These are phyloP conservation scores for Sugiyamaella marilandica DNA, from an alignment of 805 yeast genomes.

Conservation along the genomic window DNA sequence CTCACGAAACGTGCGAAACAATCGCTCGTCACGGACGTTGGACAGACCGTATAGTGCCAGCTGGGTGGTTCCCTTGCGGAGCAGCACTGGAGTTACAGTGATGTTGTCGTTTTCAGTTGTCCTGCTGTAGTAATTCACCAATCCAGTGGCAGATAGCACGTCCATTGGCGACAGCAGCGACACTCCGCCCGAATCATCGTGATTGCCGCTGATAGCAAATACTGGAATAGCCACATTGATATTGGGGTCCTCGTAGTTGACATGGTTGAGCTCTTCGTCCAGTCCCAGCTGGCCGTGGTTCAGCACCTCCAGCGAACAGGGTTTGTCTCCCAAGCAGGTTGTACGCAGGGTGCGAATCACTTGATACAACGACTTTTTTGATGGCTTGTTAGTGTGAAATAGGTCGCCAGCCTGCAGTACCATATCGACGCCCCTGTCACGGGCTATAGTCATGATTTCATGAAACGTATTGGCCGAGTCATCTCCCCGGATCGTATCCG, in stretches of 20 bases:
- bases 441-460: conserved; percentile 73
- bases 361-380: conserved; percentile 78
- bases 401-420: conserved; percentile 89
- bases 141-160: conserved; percentile 70
- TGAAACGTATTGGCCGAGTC: conserved; percentile 86
- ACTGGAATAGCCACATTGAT: conserved; percentile 84
- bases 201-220: conserved; percentile 92
- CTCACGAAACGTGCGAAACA: conserved; percentile 75
- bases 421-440: conserved; percentile 69
- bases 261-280: conserved; percentile 53
- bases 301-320: conserved; percentile 76
- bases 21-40: conserved; percentile 82
- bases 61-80: conserved; percentile 77
- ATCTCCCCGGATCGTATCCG: conserved; percentile 83
- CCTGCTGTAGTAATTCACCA: conserved; percentile 86
- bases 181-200: conserved; percentile 92
- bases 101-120: conserved; percentile 72
- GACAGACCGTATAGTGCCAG: conserved; percentile 86
- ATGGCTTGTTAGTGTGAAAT: conserved; percentile 85
- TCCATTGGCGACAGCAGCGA: conserved; percentile 77
- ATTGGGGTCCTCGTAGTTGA: conserved; percentile 89
- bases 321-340: conserved; percentile 78
- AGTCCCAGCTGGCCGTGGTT: conserved; percentile 69
- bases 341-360: conserved; percentile 67
- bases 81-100: conserved; percentile 65